phyloP scores from a whole-genome alignment of 1,284 basidiomycete species.

The Ganoderma leucocontextum region DNA sequence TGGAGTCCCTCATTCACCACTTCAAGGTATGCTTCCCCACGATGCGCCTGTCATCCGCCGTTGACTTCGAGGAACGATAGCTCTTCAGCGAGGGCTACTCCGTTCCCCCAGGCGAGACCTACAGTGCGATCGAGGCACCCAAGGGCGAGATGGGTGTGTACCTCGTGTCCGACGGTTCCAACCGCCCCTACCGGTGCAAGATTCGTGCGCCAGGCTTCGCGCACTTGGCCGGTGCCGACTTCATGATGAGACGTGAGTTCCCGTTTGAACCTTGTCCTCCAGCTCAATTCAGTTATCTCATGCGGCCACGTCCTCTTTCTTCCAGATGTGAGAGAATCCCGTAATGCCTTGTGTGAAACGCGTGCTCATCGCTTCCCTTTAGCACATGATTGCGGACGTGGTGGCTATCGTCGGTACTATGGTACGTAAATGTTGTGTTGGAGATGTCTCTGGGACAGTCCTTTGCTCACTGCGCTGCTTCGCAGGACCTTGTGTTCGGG shows the following conservation, averaged over 20 bases:
- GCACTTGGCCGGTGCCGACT: conserved; percentile 91
- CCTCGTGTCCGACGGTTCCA: conserved; percentile 93
- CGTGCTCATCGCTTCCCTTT: conserved; percentile 38
- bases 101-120: conserved; percentile 98
- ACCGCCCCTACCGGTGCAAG: conserved; percentile 93
- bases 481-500: conserved; percentile 80
- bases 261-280: conserved; percentile 5
- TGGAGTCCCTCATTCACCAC: conserved; percentile 98
- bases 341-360: conserved; percentile 12
- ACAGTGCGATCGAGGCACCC: conserved; percentile 97
- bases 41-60: conserved; percentile 22
- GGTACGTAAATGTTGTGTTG: conserved; percentile 54
- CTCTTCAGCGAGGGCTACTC: conserved; percentile 97
- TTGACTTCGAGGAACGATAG: conserved; percentile 46
- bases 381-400: conserved; percentile 92
- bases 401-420: conserved; percentile 96
- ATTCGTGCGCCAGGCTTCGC: conserved; percentile 95
- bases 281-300: conserved; percentile 19
- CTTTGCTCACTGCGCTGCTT: conserved; percentile 27
- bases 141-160: conserved; percentile 99
- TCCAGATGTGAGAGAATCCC: conserved; percentile 61
- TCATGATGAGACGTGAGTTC: conserved; percentile 89
- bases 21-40: conserved; percentile 75
- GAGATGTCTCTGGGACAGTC: conserved; percentile 17
- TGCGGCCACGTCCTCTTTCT: conserved; percentile 28